Evolutionary conservation across 495 filamentous ascomycete genomes (phyloP).

Genomic region (Articulospora tetracladia): DNA sequence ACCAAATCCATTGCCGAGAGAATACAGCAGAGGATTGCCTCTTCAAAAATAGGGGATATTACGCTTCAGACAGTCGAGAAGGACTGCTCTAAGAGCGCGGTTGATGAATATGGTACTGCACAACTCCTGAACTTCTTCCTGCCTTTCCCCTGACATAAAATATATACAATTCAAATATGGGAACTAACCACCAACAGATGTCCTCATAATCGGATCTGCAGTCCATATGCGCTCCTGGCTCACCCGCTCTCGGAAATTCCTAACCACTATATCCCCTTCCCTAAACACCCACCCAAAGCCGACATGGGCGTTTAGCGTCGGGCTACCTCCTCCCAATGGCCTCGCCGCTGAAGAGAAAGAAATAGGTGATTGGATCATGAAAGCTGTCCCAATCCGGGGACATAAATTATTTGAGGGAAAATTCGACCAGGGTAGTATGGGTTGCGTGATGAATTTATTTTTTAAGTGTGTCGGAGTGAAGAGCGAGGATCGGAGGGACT

Average conservation of each 20-base stretch:
- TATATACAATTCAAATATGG: not conserved
- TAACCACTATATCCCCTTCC: not conserved
- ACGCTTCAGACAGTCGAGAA: not conserved
- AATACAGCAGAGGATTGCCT: not conserved
- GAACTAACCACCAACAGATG: not conserved
- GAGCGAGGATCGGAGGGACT: slow-evolving; percentile 1
- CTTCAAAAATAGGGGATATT: not conserved
- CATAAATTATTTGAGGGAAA: slow-evolving; percentile 2
- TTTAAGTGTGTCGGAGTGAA: not conserved
- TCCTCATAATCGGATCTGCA: not conserved
- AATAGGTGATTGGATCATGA: slow-evolving; percentile 1
- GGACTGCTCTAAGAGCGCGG: not conserved
- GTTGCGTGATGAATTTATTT: not conserved
- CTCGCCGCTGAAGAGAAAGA: not conserved
- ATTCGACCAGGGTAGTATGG: not conserved
- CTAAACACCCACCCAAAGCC: not conserved
- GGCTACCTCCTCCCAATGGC: not conserved
- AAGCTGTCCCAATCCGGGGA: not conserved
- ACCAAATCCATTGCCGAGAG: slow-evolving; percentile 8
- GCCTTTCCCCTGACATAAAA: too few relatives aligned
- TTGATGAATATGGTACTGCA: not conserved
- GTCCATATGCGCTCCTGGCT: not conserved
- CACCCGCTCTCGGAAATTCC: not conserved
- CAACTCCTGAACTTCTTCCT: too few relatives aligned
- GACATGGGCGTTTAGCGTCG: slow-evolving; percentile 10